Base-by-base conservation (phyloP, 2,329 filamentous ascomycete species). In the Sclerotinia borealis region DNA sequence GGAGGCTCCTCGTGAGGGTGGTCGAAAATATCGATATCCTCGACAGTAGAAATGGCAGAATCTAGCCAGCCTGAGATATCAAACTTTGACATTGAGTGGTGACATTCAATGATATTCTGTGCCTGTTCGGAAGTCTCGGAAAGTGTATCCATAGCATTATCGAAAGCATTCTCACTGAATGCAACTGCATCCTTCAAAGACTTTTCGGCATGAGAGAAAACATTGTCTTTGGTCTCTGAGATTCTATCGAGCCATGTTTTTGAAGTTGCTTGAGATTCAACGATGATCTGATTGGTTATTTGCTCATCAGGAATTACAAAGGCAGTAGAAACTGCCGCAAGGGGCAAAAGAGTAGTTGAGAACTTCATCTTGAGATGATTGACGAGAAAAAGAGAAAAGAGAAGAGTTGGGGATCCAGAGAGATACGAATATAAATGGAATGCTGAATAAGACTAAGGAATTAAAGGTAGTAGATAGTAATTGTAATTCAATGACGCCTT, bases 261-360 rank as follows among this genome's bases (percentile, higher is more conserved):
- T n/a, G 70, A 64, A 25, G 67, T 52, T 39, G 68, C 67, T 25
- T 78, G 69, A 64, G 74, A 70, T 66, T 79, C 75, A 56, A 78
- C 70, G 48, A 74, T 68, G 51, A 81, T 65, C 45, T 79, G 72
- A 49, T 76, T 75, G 65, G 81, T 77, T 25, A 82, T 74, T 61
- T 80, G 71, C 66, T 81, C 77, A 54, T 82, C 77, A 19, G 82
- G 81, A 55, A 85, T 75, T 64, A 85, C 80, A 60, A 85, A 78
- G 31, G 82, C 82, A 59, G 80, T 75, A 66, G 78, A 75, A 56
- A 81, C 67, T 36, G 80, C 79, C 68, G 79, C 78, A 56, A 84
- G 74, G 63, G 81, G 79, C 65, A 84, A 71, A 50, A 83, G 68
- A 54, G 75, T 75, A 59, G 74, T 73, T 71, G 81, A 51, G 29